phyloP scores from a whole-genome alignment of 441 rosid species.

The Sinapis alba region DNA sequence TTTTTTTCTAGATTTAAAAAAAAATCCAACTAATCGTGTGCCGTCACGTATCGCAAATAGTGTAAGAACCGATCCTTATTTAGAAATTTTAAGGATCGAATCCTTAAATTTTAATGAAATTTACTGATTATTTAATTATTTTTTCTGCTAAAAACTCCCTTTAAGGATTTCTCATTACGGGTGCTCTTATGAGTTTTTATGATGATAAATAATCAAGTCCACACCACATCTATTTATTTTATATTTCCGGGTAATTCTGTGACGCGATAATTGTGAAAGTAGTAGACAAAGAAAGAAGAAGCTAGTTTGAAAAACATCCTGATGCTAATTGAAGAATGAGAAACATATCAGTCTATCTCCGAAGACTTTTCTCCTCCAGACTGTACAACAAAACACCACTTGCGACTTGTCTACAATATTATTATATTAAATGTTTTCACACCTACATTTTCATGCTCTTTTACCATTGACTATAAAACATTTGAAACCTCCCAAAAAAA shows the following conservation, averaged over 20 bases:
- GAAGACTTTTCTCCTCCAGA: not conserved
- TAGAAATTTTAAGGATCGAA: no score
- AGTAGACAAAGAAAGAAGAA: not conserved
- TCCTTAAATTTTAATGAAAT: no score
- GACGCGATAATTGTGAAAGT: not conserved
- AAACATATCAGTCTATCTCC: not conserved
- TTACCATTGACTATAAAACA: conserved; percentile 31
- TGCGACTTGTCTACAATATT: conserved; percentile 31
- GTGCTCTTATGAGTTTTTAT: not conserved
- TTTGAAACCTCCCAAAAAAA: conserved; percentile 1
- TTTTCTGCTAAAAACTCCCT: no score
- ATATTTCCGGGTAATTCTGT: not conserved
- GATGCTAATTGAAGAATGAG: conserved; percentile 13
- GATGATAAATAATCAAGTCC: not conserved
- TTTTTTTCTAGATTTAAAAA: no score
- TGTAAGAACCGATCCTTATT: no score
- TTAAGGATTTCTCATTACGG: no score
- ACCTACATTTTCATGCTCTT: conserved; percentile 5
- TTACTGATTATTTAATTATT: no score
- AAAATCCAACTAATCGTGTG: no score
- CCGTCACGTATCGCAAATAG: no score
- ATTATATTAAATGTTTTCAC: conserved; percentile 12
- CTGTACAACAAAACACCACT: conserved; percentile 21
- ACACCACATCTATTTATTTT: not conserved
- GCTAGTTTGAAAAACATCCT: not conserved